These are phyloP conservation scores for Diospyros lotus DNA, from an alignment of 148 eudicot species.

Conservation along the genomic window DNA sequence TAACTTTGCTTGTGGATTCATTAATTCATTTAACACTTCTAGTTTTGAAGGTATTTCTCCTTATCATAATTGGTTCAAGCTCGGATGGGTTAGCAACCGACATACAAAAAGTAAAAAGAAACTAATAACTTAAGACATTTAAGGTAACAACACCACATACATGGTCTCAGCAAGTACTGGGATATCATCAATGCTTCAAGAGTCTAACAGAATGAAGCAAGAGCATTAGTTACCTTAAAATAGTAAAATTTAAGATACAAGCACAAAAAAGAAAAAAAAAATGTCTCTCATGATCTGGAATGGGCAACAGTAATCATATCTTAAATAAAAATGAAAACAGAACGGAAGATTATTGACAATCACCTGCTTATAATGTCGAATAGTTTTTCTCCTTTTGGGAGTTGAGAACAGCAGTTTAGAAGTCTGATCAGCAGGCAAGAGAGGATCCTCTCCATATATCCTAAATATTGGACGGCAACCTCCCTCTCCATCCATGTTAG, in stretches of 20 bases:
- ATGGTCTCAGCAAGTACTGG: background rate
- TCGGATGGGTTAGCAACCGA: background rate
- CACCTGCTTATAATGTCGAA: slow-evolving; percentile 71
- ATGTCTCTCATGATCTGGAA: background rate
- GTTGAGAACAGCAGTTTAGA: slow-evolving; percentile 62
- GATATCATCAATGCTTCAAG: slow-evolving; percentile 1
- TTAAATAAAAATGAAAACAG: background rate
- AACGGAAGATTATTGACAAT: slow-evolving; percentile 9
- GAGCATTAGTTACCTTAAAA: background rate
- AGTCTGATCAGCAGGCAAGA: slow-evolving; percentile 39
- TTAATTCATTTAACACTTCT: background rate
- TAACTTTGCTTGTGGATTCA: too few species aligned
- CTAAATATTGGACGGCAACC: slow-evolving; percentile 78
- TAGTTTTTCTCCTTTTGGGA: slow-evolving; percentile 48
- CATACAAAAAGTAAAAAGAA: background rate
- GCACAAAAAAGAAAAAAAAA: background rate
- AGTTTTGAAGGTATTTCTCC: background rate
- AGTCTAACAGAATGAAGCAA: background rate
- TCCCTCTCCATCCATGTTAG: slow-evolving; percentile 68
- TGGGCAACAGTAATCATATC: too few species aligned
- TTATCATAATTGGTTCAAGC: too few species aligned
- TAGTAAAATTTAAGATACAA: background rate
- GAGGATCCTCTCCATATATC: slow-evolving; percentile 73
- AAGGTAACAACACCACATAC: background rate
- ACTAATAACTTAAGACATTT: background rate